A percentile compares a stretch with the other conserved stretches of the same genome.
Evolutionary conservation across 208 protist genomes (phyloP).

Genomic region (Acanthamoeba healyi): DNA sequence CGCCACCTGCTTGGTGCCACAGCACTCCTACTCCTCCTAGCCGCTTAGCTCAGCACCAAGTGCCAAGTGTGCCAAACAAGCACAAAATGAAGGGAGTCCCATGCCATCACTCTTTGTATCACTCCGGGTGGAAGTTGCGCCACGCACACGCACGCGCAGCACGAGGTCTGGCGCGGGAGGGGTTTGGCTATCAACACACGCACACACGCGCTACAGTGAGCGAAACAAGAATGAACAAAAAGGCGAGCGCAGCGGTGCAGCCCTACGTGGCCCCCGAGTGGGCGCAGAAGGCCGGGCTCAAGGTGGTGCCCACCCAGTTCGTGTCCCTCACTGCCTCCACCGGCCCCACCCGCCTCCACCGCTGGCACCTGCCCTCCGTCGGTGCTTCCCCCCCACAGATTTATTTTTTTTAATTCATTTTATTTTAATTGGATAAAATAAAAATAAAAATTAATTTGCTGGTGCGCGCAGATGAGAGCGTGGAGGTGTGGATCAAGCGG

Average conservation of each 20-base stretch:
- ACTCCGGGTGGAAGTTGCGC: too few species aligned
- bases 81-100: background rate
- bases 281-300: slow-evolving; percentile 22
- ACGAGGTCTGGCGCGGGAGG: too few species aligned
- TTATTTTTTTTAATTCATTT: background rate
- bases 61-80: too few species aligned
- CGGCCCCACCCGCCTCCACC: slow-evolving; percentile 18
- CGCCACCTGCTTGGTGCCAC: background rate
- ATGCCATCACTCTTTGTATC: background rate
- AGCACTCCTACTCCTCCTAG: background rate
- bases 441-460: background rate
- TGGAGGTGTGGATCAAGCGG: slow-evolving; percentile 78
- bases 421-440: too few species aligned
- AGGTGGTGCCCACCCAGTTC: slow-evolving; percentile 7
- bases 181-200: too few species aligned
- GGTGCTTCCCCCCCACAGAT: background rate
- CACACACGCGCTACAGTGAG: background rate
- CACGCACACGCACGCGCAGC: too few species aligned
- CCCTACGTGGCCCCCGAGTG: slow-evolving; percentile 38
- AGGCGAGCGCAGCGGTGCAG: background rate
- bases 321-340: background rate
- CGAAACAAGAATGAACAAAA: background rate
- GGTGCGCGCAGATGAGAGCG: background rate
- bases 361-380: slow-evolving; percentile 39
- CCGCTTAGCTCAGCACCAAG: too few species aligned